Conservation (phyloP, 208 protist species). For the Leishmania aethiopica region DNA sequence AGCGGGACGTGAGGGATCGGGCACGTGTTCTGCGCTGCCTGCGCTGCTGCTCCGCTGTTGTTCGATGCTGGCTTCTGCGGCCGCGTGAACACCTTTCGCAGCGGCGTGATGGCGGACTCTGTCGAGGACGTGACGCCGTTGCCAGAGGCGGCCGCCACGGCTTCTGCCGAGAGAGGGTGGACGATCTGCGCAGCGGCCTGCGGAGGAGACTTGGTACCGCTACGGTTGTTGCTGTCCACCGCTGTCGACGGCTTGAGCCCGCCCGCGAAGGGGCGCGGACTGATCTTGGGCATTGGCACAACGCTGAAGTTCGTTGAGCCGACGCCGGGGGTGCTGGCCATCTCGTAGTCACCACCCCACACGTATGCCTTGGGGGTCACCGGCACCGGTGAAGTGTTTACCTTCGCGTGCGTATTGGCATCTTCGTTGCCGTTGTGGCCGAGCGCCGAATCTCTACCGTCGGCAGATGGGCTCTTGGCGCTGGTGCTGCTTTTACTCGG, state of each 20-base stretch:
- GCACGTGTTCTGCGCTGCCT: background rate
- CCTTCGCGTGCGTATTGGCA: background rate
- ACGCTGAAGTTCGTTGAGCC: background rate
- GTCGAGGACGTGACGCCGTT: constrained; percentile 15
- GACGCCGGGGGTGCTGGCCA: constrained; percentile 6
- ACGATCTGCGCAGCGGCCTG: constrained; percentile 2
- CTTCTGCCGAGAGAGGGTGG: constrained; percentile 7
- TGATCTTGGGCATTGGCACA: constrained; percentile 22
- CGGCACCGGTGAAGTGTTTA: constrained; percentile 13
- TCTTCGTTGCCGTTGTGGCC: background rate
- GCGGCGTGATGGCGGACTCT: constrained; percentile 18
- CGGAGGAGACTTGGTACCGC: background rate
- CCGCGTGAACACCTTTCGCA: constrained; percentile 10
- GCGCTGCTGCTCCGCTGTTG: constrained; percentile 12
- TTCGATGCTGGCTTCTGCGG: background rate
- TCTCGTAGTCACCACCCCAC: constrained; percentile 28
- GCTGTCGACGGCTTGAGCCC: background rate
- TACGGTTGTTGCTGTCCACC: background rate
- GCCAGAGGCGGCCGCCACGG: background rate
- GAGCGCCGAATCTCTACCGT: background rate
- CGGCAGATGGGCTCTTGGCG: constrained; percentile 11
- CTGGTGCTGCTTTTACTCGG: constrained; percentile 3
- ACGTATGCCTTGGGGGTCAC: constrained; percentile 17
- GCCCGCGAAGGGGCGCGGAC: background rate
- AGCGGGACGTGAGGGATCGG: background rate